These are phyloP conservation scores for Neurospora sp. DNA, from an alignment of 495 filamentous ascomycete genomes.

Conservation along the genomic window DNA sequence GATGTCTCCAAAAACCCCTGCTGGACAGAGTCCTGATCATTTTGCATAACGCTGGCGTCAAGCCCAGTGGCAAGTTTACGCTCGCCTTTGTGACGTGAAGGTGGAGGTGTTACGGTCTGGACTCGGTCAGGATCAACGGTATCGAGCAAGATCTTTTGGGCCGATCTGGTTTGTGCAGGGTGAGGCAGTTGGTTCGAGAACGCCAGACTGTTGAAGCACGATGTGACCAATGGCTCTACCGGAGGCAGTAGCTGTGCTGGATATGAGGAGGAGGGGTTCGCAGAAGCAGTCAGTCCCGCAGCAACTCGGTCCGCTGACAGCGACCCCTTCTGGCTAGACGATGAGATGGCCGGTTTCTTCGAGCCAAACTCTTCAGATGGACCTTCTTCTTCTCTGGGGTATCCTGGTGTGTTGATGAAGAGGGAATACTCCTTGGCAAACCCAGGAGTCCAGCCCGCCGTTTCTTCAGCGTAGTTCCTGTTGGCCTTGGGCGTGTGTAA, in stretches of 20 bases:
- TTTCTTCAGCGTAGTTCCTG: conserved; percentile 36
- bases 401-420: conserved; percentile 43
- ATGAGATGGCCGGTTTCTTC: conserved; percentile 18
- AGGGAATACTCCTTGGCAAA: conserved; percentile 50
- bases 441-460: conserved; percentile 41
- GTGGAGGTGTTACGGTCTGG: conserved; percentile 44
- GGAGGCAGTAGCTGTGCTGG: conserved; percentile 42
- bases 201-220: conserved; percentile 16
- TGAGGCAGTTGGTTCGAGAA: conserved; percentile 8
- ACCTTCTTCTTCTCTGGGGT: conserved; percentile 31
- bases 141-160: conserved; percentile 31
- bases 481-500: conserved; percentile 57
- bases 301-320: conserved; percentile 30
- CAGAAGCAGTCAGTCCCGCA: conserved; percentile 44
- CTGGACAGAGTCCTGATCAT: conserved; percentile 36
- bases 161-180: conserved; percentile 17
- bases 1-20: conserved; percentile 32
- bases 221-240: conserved; percentile 44
- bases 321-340: conserved; percentile 27
- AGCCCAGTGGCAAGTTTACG: conserved; percentile 43
- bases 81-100: conserved; percentile 38
- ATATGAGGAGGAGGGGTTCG: conserved; percentile 45
- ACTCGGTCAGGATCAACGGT: conserved; percentile 24
- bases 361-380: conserved; percentile 31
- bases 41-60: conserved; percentile 40